Base-by-base conservation (phyloP, 2,329 filamentous ascomycete genomes). In the Sphaceloma murrayae region DNA sequence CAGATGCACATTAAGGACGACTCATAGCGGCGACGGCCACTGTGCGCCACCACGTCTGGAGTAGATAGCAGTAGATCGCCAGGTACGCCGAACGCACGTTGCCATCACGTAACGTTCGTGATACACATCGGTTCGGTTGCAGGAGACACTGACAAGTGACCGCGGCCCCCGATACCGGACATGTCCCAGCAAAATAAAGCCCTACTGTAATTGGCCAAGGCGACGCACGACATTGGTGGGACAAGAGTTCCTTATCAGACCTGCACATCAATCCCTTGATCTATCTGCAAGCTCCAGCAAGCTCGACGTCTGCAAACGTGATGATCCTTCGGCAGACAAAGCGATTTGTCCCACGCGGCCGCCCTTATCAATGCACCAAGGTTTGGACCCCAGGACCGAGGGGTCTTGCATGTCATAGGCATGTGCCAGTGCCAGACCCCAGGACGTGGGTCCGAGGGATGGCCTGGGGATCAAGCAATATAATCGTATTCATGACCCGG, bases 341-440 rank as follows among this genome's bases (percentile, higher is more conserved):
- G 36, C 36, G 36, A 40, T 40, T 40, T 40, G 36, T 40, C 36
- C 19, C 30, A 16, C 9, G 13, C 26, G 19, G 19, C 10, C 19
- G 16, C 36, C 11, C 36, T 30, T 40, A 40, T 40, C 36, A 40
- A 34, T 17, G 24, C 24, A 21, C 36, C 36, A 40, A 40, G 36
- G 30, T 16, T 24, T 26, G 22, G 14, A 19, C 24, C 36, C 36
- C 31, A 34, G 13, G 31, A 40, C 24, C 8, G 22, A 14, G 24
- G 24, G 24, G 6, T 17, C 11, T 16, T 13, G 10, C 36, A 24
- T 40, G 13, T n/a, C 19, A 13, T 22, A 24, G 27, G 36, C 8
- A 21, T 22, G 5, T 21, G 14, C 33, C 22, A 10, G 14, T 34
- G 33, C 11, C 18, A 19, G 34, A 26, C 34, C 34, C 34, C 34